Percentiles rank a stretch among this genome's conserved stretches.
phyloP scores from a whole-genome alignment of 2,329 filamentous ascomycete genomes.

The Emmonsiellopsis sp. region DNA sequence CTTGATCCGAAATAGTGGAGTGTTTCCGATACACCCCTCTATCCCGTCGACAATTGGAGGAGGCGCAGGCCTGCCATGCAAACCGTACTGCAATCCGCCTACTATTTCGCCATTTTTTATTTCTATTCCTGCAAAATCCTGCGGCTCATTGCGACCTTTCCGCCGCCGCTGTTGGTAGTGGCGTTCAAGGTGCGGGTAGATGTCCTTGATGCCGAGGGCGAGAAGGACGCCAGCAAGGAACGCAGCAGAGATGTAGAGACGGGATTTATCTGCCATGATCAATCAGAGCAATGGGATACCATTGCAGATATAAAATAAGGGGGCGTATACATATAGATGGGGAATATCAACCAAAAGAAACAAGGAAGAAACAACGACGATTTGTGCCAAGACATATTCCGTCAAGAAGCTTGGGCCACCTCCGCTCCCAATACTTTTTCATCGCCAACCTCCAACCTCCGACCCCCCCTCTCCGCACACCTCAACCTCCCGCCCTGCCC shows the following conservation, averaged over 20 bases:
- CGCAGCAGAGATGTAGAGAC: constrained; percentile 38
- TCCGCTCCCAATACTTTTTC: constrained; percentile 7
- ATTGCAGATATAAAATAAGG: not conserved
- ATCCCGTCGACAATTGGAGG: constrained; percentile 63
- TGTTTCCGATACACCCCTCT: constrained; percentile 87
- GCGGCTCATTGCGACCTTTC: not conserved
- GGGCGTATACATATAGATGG: not conserved
- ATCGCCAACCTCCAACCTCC: constrained; percentile 9
- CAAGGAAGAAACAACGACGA: not conserved
- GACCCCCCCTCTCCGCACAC: constrained; percentile 13
- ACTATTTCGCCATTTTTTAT: constrained; percentile 41
- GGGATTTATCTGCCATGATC: constrained; percentile 25
- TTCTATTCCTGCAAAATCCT: constrained; percentile 12
- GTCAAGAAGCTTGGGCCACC: constrained; percentile 19
- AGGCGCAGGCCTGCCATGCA: constrained; percentile 23
- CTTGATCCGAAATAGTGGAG: constrained; percentile 76
- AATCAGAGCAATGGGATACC: not conserved
- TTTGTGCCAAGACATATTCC: constrained; percentile 2
- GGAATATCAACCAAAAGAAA: not conserved
- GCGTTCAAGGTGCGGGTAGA: constrained; percentile 61
- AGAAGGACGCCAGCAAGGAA: constrained; percentile 70
- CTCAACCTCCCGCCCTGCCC: constrained; percentile 9
- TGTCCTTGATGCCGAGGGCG: constrained; percentile 70
- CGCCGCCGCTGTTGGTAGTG: constrained; percentile 47
- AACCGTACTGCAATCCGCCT: not conserved